Base-by-base conservation (phyloP, 2,329 filamentous ascomycete species). In the Neonectria ditissima region DNA sequence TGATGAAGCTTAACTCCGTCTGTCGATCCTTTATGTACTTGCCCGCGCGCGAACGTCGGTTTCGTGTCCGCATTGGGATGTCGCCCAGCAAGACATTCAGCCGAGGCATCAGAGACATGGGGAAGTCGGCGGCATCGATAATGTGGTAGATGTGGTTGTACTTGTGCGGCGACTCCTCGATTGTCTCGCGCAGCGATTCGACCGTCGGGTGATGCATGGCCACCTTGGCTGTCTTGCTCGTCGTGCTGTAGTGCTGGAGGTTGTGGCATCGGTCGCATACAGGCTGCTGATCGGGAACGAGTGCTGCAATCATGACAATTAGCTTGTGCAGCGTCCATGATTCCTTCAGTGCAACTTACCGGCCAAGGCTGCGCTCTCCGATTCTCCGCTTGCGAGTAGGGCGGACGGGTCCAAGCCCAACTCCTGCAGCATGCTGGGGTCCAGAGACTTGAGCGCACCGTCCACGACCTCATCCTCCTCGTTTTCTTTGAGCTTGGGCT, bases 131-230 rank as follows among this genome's bases (percentile, higher is more conserved):
- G 3, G 96, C 95, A 75, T 99, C 96, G 22, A 99, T 82, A 26
- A 99, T 85, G 78, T 99, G 96, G 76, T 98, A 99, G 65, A 99
- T 90, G 78, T 97, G 93, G 74, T 99, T 98, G 75, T 92, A 88
- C 76, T 92, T 92, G 79, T 97, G 90, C 0, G 94, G 94, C 1
- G 95, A 97, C 78, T 97, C 93, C 56, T 90, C 86, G 55, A 99
- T 91, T 16, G 94, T 97, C 66, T 93, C 90, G 68, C 90, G 89
- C 55, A 99, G 89, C 2, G 92, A 90, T 45, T 93, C 87, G 66
- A 97, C 86, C 1, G 90, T 91, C 0, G 96, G 96, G 74, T 97
- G 93, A 59, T 87, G 86, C 70, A 97, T 95, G 6, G 92, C 85
- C 16, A 86, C 80, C 59, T 74, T 76, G 18, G 77, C 72, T 2